These are phyloP conservation scores for Peniophora sp. DNA, from an alignment of 1,284 basidiomycete genomes.

Conservation along the genomic window DNA sequence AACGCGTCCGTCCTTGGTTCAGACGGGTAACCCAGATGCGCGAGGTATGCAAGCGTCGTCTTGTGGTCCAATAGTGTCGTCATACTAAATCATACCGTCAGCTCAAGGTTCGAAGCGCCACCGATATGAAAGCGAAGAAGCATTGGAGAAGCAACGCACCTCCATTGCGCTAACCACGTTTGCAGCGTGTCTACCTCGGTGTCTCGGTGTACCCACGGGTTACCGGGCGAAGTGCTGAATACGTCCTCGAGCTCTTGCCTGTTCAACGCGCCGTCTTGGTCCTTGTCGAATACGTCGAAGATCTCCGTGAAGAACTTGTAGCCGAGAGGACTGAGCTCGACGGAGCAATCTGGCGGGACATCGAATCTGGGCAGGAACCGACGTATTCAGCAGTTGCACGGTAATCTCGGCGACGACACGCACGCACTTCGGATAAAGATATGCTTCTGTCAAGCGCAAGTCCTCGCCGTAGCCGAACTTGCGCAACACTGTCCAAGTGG, in stretches of 20 bases:
- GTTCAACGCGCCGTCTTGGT: constrained; percentile 91
- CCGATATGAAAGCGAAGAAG: not conserved
- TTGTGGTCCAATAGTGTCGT: constrained; percentile 91
- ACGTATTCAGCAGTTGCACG: constrained; percentile 9
- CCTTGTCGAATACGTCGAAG: constrained; percentile 94
- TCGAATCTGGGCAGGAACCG: constrained; percentile 58
- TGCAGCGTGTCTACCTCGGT: constrained; percentile 88
- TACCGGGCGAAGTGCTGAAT: constrained; percentile 92
- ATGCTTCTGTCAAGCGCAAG: constrained; percentile 81
- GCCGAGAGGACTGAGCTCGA: constrained; percentile 87
- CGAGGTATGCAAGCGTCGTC: constrained; percentile 92
- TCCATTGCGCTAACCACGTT: constrained; percentile 99
- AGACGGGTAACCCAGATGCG: constrained; percentile 82
- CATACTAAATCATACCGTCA: constrained; percentile 56
- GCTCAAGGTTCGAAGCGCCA: not conserved
- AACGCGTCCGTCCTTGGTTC: constrained; percentile 74
- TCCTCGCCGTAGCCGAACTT: constrained; percentile 97
- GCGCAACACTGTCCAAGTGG: constrained; percentile 94
- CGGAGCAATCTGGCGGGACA: constrained; percentile 88
- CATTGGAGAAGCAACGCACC: constrained; percentile 42
- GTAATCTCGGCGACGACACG: constrained; percentile 6
- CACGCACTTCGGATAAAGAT: constrained; percentile 75
- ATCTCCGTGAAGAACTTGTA: constrained; percentile 98
- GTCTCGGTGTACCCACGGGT: constrained; percentile 85
- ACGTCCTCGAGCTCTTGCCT: constrained; percentile 80